Evolutionary conservation across 768 basidiomycete genomes (phyloP).

Genomic region (Suillus sp.): DNA sequence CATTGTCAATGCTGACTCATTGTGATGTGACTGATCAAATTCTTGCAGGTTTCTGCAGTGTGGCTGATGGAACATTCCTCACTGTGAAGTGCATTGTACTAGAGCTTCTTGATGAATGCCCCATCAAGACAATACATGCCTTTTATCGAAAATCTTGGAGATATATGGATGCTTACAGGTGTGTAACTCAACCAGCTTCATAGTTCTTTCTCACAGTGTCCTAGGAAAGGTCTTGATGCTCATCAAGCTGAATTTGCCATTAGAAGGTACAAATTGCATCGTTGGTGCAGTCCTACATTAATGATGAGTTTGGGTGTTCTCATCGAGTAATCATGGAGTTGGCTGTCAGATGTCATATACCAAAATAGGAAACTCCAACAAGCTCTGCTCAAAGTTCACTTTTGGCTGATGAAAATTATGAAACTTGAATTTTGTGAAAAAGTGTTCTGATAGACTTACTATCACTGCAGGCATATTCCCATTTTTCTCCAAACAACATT

Average conservation of each 20-base stretch:
- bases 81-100: slow-evolving; percentile 27
- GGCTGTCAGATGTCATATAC: background rate
- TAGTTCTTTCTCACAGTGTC: background rate
- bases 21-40: background rate
- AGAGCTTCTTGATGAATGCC: slow-evolving; percentile 23
- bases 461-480: too few species aligned
- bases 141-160: slow-evolving; percentile 13
- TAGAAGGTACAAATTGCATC: background rate
- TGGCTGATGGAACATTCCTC: slow-evolving; percentile 27
- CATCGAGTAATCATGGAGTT: background rate
- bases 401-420: background rate
- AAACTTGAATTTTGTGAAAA: slow-evolving; percentile 2
- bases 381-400: background rate
- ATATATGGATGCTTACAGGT: background rate
- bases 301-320: slow-evolving; percentile 7
- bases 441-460: background rate
- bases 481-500: too few species aligned
- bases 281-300: slow-evolving; percentile 1
- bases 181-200: background rate
- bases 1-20: background rate
- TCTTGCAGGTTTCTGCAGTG: slow-evolving; percentile 23
- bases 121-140: slow-evolving; percentile 20
- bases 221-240: background rate
- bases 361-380: background rate
- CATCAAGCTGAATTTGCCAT: too few species aligned